phyloP scores from a whole-genome alignment of 106 monocot genomes.

The Phalaenopsis equestris region DNA sequence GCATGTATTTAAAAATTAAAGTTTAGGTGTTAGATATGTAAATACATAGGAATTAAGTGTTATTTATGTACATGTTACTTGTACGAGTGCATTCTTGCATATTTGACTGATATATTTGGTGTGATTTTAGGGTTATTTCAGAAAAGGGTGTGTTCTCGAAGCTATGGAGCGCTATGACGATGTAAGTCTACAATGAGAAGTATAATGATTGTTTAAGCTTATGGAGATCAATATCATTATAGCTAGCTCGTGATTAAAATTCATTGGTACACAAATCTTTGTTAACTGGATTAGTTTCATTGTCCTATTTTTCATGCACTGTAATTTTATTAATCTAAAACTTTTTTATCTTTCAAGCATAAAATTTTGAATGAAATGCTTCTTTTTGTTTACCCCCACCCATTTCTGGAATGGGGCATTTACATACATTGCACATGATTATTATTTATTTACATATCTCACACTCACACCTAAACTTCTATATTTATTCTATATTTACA shows the following conservation, averaged over 20 bases:
- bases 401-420: background rate
- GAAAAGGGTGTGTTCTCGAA: constrained; percentile 92
- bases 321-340: background rate
- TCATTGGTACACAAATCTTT: background rate
- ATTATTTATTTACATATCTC: too few species aligned
- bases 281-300: background rate
- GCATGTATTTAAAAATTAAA: too few species aligned
- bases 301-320: background rate
- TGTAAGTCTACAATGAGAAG: constrained; percentile 26
- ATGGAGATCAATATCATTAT: background rate
- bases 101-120: constrained; percentile 5
- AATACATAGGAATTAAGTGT: too few species aligned
- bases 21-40: too few species aligned
- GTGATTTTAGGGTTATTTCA: constrained; percentile 70
- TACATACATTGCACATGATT: too few species aligned
- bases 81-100: background rate
- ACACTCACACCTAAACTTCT: too few species aligned
- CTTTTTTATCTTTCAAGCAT: background rate
- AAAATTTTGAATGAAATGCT: background rate
- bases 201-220: background rate
- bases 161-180: constrained; percentile 90
- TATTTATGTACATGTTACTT: too few species aligned
- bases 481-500: too few species aligned
- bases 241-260: background rate
- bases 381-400: background rate